These are phyloP conservation scores for Ophiostoma sp. DNA, from an alignment of 2,329 filamentous ascomycete genomes.

Conservation along the genomic window DNA sequence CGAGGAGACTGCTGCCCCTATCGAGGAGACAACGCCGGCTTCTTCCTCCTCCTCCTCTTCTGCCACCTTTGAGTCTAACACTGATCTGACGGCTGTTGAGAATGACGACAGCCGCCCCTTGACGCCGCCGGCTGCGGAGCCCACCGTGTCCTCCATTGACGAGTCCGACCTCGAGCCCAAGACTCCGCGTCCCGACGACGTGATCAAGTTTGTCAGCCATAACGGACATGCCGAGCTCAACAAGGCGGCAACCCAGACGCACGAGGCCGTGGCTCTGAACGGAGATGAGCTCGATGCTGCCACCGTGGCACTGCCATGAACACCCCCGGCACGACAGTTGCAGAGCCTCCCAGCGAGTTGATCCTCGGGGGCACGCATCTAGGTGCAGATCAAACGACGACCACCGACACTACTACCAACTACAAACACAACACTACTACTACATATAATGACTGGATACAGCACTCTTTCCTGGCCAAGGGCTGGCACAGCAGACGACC, in stretches of 20 bases:
- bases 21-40: not conserved
- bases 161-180: slow-evolving; percentile 25
- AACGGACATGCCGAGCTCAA: not conserved
- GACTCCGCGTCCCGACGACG: slow-evolving; percentile 25
- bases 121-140: slow-evolving; percentile 18
- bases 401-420: not conserved
- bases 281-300: slow-evolving; percentile 19
- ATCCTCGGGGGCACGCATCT: too few relatives aligned
- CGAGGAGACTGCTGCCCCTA: too few relatives aligned
- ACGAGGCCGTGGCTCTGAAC: slow-evolving; percentile 15
- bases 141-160: slow-evolving; percentile 22
- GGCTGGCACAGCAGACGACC: too few relatives aligned
- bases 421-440: not conserved
- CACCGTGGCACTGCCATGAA: slow-evolving; percentile 19
- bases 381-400: not conserved
- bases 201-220: slow-evolving; percentile 11
- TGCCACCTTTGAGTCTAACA: slow-evolving; percentile 16
- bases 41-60: slow-evolving; percentile 14
- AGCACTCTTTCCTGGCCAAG: not conserved
- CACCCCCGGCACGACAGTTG: not conserved
- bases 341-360: too few relatives aligned
- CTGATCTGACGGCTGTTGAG: slow-evolving; percentile 14
- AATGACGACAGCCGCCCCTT: slow-evolving; percentile 9
- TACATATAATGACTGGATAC: slow-evolving; percentile 15
- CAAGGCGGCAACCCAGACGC: not conserved